These are phyloP conservation scores for Glycine latifolia DNA, from an alignment of 306 rosid genomes.

Conservation along the genomic window DNA sequence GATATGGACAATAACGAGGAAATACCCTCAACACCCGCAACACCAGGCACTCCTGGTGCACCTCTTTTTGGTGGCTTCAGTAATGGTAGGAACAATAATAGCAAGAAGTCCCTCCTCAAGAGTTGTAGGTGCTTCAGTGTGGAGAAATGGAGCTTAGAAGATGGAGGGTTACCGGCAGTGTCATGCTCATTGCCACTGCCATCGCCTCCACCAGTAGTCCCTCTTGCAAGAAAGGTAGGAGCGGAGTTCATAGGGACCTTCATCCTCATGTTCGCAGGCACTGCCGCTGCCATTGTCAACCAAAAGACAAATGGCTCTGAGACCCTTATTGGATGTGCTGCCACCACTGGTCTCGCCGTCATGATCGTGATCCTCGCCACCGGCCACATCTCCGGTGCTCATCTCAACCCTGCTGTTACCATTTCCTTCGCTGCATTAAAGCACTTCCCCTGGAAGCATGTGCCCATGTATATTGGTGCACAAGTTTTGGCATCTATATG, in stretches of 20 bases:
- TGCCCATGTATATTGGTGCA: slow-evolving; percentile 80
- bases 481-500: slow-evolving; percentile 77
- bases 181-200: slow-evolving; percentile 66
- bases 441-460: slow-evolving; percentile 90
- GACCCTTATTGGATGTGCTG: slow-evolving; percentile 75
- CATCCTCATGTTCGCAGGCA: slow-evolving; percentile 74
- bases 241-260: slow-evolving; percentile 90
- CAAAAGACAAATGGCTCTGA: slow-evolving; percentile 75
- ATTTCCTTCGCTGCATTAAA: slow-evolving; percentile 87
- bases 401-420: slow-evolving; percentile 90
- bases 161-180: slow-evolving; percentile 65
- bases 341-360: slow-evolving; percentile 77
- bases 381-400: slow-evolving; percentile 95
- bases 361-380: slow-evolving; percentile 84
- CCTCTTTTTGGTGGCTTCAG: slow-evolving; percentile 69
- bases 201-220: slow-evolving; percentile 61
- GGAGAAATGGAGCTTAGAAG: slow-evolving; percentile 71
- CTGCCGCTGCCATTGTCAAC: slow-evolving; percentile 84
- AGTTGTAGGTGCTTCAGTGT: slow-evolving; percentile 64
- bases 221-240: slow-evolving; percentile 88
- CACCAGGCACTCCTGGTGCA: too few relatives aligned
- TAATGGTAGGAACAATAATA: slow-evolving; percentile 37
- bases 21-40: slow-evolving; percentile 66
- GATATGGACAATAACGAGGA: slow-evolving; percentile 54
- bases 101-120: slow-evolving; percentile 59